Base-by-base conservation (phyloP, 495 filamentous ascomycete genomes). In the Cryomyces antarcticus region DNA sequence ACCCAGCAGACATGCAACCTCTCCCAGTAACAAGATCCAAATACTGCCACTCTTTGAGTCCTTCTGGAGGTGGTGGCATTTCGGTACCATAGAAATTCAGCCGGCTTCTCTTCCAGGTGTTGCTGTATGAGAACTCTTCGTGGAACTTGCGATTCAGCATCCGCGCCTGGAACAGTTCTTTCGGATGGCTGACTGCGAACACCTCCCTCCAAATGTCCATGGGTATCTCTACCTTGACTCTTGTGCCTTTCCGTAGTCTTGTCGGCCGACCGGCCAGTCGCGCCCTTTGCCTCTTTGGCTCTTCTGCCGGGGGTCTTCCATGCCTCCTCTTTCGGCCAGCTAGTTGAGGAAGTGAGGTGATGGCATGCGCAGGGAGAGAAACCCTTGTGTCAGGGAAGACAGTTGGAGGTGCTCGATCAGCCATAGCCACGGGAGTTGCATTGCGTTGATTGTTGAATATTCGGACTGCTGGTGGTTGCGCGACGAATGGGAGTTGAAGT, bases 41-140 rank as follows among this genome's bases (percentile, higher is more conserved):
- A 38, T 59, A 59, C 31, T 59, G 45, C 24, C 48, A 52, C 40
- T 59, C 56, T n/a, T 44, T 50, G 28, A 59, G 39, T 5, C 49
- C 49, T 1, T 51, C 11, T 2, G 54, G 46, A 5, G 53, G 51
- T 7, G 45, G 44, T 31, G 55, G 55, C 24, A 58, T 46, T 6
- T 43, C 40, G 28, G 13, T 37, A 6, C 44, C 46, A 40, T 54
- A 52, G 42, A 52, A 40, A 37, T 54, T 43, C 7, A 7, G 28
- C 27, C 55, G 39, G 40, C 48, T 49, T 11, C 49, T 28, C 30
- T 46, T 48, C 55, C 55, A 58, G 9, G 46, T 49, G 17, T 47
- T 43, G 13, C 51, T 40, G 31, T 55, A 49, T 37, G 36, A 24
- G 7, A 57, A 38, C 12, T 46, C 39, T 11, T 41, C 41, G 24